Evolutionary conservation across 768 basidiomycete genomes (phyloP), one percentile per base, ranked within the genome.

Genomic region (Agrocybe pediades): DNA sequence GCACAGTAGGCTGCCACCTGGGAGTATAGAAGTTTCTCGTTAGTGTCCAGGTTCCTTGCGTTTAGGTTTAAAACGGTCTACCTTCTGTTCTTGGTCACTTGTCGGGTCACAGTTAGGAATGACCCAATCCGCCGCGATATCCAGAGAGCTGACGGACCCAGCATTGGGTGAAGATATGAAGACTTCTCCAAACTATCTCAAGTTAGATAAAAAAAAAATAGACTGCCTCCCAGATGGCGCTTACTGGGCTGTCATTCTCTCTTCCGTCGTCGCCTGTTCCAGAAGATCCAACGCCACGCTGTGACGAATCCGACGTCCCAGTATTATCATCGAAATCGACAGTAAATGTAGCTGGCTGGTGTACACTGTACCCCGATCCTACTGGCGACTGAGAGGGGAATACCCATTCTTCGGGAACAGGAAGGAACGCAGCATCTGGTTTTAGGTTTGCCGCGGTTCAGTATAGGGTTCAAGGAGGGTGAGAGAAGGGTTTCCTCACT

Each of bases 131-230:
- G 66, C 60, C 23, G 40, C 56, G 21, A 60, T 15, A 25, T 55
- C 53, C 30, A 67, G 13, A 3, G 66, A 67, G 9, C 53, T 56
- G 27, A 67, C 64, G 0, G 66, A 62, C 9, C 25, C 49, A 19
- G 61, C 26, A 30, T 67, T 67, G n/a, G 66, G 66, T 6, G 64
- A 65, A 6, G 55, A 53, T 45, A 66, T 64, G 48, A 66, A 66
- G 3, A 66, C 53, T 42, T 56, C 55, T 15, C 54, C 49, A 23
- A 66, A 66, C 45, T 21, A 46, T 16, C 17, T 43, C 24, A 36
- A 36, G n/a, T 36, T 36, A n/a, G 33, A n/a, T n/a, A n/a, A n/a
- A n/a, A 36, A 36, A n/a, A 9, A 36, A 36, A 36, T 9, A 36
- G 9, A n/a, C 33, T 36, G n/a, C 33, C 33, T 36, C 33, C 33